Conservation (phyloP, 257 asterid species). For the Forsythia suspensa region DNA sequence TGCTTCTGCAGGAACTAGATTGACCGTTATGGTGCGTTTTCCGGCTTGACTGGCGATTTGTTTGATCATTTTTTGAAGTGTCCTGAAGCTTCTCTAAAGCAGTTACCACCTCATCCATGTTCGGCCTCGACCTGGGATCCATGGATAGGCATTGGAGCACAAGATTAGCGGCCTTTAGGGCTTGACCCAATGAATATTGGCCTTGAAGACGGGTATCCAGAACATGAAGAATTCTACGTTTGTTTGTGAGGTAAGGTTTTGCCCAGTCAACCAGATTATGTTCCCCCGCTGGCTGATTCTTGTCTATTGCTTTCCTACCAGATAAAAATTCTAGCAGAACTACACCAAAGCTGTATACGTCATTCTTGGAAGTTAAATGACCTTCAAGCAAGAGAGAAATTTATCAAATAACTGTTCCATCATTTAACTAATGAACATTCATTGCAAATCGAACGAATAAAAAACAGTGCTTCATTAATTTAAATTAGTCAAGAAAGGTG, state of each 20-base stretch:
- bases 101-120: conserved; percentile 56
- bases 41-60: conserved; percentile 30
- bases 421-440: not conserved
- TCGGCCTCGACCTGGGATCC: conserved; percentile 59
- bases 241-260: conserved; percentile 67
- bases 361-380: conserved; percentile 74
- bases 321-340: conserved; percentile 67
- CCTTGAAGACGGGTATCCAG: conserved; percentile 67
- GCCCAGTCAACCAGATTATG: conserved; percentile 79
- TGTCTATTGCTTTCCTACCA: conserved; percentile 75
- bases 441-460: not conserved
- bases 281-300: conserved; percentile 67
- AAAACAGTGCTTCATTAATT: not conserved
- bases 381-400: conserved; percentile 33
- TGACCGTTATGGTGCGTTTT: conserved; percentile 19
- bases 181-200: conserved; percentile 46
- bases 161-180: conserved; percentile 50
- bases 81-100: conserved; percentile 60
- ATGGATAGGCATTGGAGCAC: conserved; percentile 55
- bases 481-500: not conserved
- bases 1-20: conserved; percentile 30
- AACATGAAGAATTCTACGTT: conserved; percentile 52
- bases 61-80: conserved; percentile 28
- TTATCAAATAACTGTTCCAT: not conserved
- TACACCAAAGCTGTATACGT: conserved; percentile 76